Base-by-base conservation (phyloP, 495 filamentous ascomycete genomes). In the Stereocaulon alpinum region DNA sequence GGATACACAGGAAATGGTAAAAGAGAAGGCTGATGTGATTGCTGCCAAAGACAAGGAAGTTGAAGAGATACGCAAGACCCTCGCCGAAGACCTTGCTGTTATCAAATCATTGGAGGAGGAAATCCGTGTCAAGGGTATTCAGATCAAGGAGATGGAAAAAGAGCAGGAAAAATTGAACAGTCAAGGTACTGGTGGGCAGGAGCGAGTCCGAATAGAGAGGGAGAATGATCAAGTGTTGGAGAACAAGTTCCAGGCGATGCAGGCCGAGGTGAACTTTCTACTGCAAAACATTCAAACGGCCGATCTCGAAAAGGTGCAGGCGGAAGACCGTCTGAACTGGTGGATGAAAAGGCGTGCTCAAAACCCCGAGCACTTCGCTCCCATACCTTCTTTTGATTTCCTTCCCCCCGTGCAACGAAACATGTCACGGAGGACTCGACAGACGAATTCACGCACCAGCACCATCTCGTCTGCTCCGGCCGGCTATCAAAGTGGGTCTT, bases 121-220 rank as follows among this genome's bases (percentile, higher is more conserved):
- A 52, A 81, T 85, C 37, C 79, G 81, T 60, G 76, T 82, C 41
- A 83, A 77, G 59, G 82, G 80, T 30, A 76, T 75, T 17, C 77
- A 79, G 34, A 78, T 86, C 66, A 86, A 86, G 71, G 73, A 76
- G 49, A 73, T 86, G 3, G 84, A 87, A 62, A 81, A 83, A 27
- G 76, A 81, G 51, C 72, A 84, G 4, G 81, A 87, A 59, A 77
- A 83, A 27, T 73, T 81, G 52, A 72, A 77, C 53, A 76, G 77
- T 66, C 72, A 75, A 17, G 77, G 73, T 12, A 73, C 68, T 1
- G 77, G 79, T 44, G 76, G 72, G 30, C 78, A 77, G 42, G 74
- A 62, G 27, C 51, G 76, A 61, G 64, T 67, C 18, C 71, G 74
- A 49, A 76, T 76, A 30, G 81, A 84, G 59, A 76, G 74, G 53